Evolutionary conservation across 805 yeast genomes (phyloP).

Genomic region (Monosporozyma yasuniensis): DNA sequence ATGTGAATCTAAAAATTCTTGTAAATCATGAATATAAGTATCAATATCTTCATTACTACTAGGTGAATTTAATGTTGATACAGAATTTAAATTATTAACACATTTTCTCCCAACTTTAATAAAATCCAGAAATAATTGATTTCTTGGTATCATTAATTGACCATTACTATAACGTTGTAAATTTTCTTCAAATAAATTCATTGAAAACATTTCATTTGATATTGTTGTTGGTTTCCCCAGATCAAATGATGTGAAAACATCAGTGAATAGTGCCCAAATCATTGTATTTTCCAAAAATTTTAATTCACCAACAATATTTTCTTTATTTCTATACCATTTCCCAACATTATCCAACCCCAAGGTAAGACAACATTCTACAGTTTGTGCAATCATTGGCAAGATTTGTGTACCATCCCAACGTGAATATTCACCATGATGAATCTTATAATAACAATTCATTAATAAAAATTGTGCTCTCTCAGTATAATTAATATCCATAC

Average conservation of each 20-base stretch:
- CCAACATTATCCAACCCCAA: constrained; percentile 20
- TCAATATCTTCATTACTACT: constrained; percentile 5
- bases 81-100: constrained; percentile 10
- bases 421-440: constrained; percentile 10
- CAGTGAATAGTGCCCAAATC: constrained; percentile 17
- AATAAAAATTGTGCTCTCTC: constrained; percentile 26
- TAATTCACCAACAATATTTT: constrained; percentile 4
- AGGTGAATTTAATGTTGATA: not conserved
- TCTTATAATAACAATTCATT: constrained; percentile 14
- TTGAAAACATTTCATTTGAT: constrained; percentile 9
- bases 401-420: constrained; percentile 20
- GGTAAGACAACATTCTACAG: constrained; percentile 15
- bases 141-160: not conserved
- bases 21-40: constrained; percentile 7
- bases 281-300: constrained; percentile 3
- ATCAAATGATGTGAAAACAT: constrained; percentile 21
- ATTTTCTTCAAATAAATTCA: not conserved
- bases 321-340: constrained; percentile 13
- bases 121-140: constrained; percentile 9
- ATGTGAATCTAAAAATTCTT: constrained; percentile 9
- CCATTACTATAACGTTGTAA: not conserved
- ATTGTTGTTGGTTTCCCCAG: constrained; percentile 23
- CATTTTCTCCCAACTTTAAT: constrained; percentile 10
- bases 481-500: constrained; percentile 17
- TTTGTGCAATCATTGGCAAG: constrained; percentile 12